These are phyloP conservation scores for Craterostigma plantagineum DNA, from an alignment of 257 asterid species.

Conservation along the genomic window DNA sequence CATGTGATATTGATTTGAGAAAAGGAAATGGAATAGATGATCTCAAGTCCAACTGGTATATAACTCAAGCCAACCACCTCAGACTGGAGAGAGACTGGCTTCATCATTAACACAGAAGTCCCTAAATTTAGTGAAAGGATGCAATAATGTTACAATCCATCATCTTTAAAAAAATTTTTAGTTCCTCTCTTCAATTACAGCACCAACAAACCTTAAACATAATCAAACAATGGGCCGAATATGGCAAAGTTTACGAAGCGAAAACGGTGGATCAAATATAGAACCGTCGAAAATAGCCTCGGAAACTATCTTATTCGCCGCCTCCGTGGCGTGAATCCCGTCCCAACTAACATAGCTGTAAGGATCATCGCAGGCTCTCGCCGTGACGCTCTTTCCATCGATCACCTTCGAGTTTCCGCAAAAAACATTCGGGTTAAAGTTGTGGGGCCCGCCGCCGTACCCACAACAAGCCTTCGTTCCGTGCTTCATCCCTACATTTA, in stretches of 20 bases:
- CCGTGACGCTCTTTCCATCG: conserved; percentile 20
- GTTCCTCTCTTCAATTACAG: too few relatives aligned
- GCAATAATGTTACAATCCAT: too few relatives aligned
- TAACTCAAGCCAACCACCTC: too few relatives aligned
- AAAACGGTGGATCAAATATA: conserved; percentile 30
- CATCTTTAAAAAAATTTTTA: too few relatives aligned
- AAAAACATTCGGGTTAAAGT: conserved; percentile 20
- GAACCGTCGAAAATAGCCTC: conserved; percentile 34
- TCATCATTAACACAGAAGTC: too few relatives aligned
- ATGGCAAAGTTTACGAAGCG: conserved; percentile 29
- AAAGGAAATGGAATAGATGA: too few relatives aligned
- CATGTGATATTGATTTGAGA: too few relatives aligned
- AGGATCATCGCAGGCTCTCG: conserved; percentile 44
- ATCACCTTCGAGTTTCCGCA: conserved; percentile 28
- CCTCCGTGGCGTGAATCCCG: conserved; percentile 47
- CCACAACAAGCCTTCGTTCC: conserved; percentile 60
- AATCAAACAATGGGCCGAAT: conserved; percentile 15
- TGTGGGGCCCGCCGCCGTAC: conserved; percentile 43
- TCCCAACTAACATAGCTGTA: conserved; percentile 53
- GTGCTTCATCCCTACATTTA: conserved; percentile 28
- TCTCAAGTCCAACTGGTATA: too few relatives aligned
- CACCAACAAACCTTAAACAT: too few relatives aligned
- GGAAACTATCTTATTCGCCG: conserved; percentile 31
- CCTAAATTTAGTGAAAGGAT: too few relatives aligned
- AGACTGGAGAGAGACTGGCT: too few relatives aligned